Evolutionary conservation across 345 rosid genomes (phyloP).

Genomic region (Zanthoxylum bungeanum): DNA sequence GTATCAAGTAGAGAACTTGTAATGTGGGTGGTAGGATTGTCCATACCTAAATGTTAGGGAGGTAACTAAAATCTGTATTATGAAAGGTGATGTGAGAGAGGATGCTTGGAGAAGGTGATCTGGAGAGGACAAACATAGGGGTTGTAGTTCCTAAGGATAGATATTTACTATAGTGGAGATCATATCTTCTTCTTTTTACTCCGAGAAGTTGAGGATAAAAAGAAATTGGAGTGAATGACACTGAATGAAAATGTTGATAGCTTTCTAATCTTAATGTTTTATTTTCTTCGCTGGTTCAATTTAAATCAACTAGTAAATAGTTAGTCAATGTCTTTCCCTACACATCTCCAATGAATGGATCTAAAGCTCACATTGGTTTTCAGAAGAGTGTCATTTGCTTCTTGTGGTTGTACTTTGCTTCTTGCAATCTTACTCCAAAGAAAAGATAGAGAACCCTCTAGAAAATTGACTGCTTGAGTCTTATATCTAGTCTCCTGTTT

Average conservation of each 20-base stretch:
- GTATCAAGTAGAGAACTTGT: neutral
- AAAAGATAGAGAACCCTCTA: neutral
- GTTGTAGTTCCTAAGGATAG: neutral
- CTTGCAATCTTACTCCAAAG: neutral
- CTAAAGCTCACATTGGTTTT: neutral
- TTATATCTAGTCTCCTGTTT: too few species aligned
- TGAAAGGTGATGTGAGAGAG: neutral
- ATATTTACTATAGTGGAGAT: neutral
- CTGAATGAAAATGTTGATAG: neutral
- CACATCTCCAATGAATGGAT: too few species aligned
- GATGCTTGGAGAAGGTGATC: neutral
- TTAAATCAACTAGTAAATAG: neutral
- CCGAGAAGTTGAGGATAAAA: neutral
- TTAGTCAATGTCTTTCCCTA: neutral
- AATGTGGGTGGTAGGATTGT: neutral
- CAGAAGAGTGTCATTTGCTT: neutral
- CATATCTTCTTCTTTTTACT: neutral
- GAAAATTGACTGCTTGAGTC: neutral
- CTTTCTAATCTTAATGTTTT: constrained; percentile 2
- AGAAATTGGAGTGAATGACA: neutral
- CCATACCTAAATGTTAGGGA: neutral
- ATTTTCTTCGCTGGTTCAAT: neutral
- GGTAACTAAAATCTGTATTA: neutral
- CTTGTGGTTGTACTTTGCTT: neutral
- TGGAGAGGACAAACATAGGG: neutral